Conservation (phyloP, 495 filamentous ascomycete species). For the Neurospora discreta region DNA sequence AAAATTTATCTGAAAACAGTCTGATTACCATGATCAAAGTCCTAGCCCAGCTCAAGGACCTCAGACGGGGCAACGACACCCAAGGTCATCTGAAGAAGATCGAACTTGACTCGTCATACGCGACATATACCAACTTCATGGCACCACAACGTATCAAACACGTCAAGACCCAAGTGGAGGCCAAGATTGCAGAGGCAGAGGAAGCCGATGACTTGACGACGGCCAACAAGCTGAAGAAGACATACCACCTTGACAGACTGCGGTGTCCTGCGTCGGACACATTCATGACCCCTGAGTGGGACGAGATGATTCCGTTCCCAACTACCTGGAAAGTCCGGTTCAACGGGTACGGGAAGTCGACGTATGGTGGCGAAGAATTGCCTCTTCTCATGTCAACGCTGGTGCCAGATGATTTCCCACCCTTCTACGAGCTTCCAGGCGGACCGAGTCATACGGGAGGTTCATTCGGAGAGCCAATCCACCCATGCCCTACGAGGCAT, state of each 20-base stretch:
- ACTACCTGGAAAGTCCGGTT: constrained; percentile 11
- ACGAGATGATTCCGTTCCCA: constrained; percentile 12
- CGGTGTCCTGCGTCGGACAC: constrained; percentile 3
- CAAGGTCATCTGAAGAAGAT: constrained; percentile 9
- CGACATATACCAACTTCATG: constrained; percentile 8
- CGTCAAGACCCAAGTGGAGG: not conserved
- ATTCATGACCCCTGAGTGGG: constrained; percentile 10
- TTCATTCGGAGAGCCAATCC: not conserved
- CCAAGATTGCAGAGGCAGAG: not conserved
- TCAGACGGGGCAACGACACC: constrained; percentile 7
- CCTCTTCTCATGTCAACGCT: not conserved
- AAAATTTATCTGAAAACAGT: not conserved
- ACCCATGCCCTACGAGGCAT: not conserved
- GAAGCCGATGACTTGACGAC: not conserved
- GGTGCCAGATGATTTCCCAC: constrained; percentile 1
- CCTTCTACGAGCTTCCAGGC: constrained; percentile 4
- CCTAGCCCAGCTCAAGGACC: constrained; percentile 5
- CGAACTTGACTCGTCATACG: not conserved
- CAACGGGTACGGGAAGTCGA: constrained; percentile 8
- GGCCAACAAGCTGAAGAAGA: not conserved
- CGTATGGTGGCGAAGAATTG: not conserved
- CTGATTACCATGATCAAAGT: constrained; percentile 6
- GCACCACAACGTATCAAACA: constrained; percentile 4
- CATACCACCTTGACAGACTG: not conserved
- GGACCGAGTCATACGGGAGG: not conserved